phyloP scores from a whole-genome alignment of 306 rosid species.

The Bauhinia variegata region DNA sequence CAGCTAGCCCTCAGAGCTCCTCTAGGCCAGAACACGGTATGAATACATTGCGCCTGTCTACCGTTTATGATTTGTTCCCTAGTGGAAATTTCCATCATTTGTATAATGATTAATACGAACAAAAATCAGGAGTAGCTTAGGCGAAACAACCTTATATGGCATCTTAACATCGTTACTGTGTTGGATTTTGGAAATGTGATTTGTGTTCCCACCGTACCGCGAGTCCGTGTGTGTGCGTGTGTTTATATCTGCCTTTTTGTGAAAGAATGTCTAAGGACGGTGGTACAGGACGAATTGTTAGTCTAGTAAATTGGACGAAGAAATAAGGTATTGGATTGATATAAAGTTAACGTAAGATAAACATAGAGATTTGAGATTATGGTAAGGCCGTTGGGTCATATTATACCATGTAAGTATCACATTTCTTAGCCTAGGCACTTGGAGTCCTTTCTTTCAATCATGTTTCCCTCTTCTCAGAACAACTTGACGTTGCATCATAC shows the following conservation, averaged over 20 bases:
- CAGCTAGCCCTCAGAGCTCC: conserved; percentile 68
- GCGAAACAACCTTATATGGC: background rate
- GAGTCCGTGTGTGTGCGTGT: too few species aligned
- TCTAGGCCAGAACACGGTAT: conserved; percentile 66
- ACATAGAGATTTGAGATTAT: too few species aligned
- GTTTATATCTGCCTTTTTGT: too few species aligned
- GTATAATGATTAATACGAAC: background rate
- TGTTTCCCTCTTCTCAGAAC: too few species aligned
- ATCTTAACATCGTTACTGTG: background rate
- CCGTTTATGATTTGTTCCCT: background rate
- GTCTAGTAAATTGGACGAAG: too few species aligned
- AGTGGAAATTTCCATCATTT: background rate
- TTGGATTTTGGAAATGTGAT: background rate
- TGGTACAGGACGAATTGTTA: too few species aligned
- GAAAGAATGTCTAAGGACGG: background rate
- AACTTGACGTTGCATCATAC: background rate
- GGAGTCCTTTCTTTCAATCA: too few species aligned
- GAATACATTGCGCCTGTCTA: background rate
- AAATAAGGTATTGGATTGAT: background rate
- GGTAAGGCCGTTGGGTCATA: too few species aligned
- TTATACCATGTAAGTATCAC: too few species aligned
- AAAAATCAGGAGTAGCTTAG: background rate
- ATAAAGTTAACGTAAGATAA: too few species aligned
- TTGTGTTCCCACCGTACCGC: too few species aligned
- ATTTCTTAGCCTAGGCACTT: too few species aligned